phyloP scores from a whole-genome alignment of 2,329 filamentous ascomycete genomes.

The Aspergillus transmontanensis region DNA sequence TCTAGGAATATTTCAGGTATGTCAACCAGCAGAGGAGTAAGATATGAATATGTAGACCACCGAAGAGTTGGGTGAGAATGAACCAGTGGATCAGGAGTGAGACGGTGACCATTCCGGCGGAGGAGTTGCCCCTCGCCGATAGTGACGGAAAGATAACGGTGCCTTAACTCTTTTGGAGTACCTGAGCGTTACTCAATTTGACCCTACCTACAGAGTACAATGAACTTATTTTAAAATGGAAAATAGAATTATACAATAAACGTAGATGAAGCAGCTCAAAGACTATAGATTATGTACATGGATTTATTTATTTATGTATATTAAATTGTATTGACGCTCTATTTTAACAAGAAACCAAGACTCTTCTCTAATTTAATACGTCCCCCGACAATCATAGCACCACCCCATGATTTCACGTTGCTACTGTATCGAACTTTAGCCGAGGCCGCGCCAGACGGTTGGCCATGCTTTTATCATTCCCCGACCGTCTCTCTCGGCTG shows the following conservation, averaged over 20 bases:
- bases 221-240: not conserved
- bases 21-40: not conserved
- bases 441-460: conserved; percentile 29
- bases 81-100: not conserved
- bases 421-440: conserved; percentile 24
- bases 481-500: conserved; percentile 16
- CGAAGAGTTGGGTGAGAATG: not conserved
- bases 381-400: not conserved
- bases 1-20: not conserved
- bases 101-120: not conserved
- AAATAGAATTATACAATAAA: not conserved
- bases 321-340: not conserved
- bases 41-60: not conserved
- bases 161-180: not conserved
- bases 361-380: not conserved
- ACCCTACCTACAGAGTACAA: not conserved
- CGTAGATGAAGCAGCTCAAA: not conserved
- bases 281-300: not conserved
- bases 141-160: not conserved
- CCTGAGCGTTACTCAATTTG: not conserved
- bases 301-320: not conserved
- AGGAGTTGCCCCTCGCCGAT: conserved; percentile 4
- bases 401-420: conserved; percentile 7
- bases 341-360: not conserved
- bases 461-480: conserved; percentile 13